These are phyloP conservation scores for Bruguiera hainesii DNA, from an alignment of 441 rosid species.

Conservation along the genomic window DNA sequence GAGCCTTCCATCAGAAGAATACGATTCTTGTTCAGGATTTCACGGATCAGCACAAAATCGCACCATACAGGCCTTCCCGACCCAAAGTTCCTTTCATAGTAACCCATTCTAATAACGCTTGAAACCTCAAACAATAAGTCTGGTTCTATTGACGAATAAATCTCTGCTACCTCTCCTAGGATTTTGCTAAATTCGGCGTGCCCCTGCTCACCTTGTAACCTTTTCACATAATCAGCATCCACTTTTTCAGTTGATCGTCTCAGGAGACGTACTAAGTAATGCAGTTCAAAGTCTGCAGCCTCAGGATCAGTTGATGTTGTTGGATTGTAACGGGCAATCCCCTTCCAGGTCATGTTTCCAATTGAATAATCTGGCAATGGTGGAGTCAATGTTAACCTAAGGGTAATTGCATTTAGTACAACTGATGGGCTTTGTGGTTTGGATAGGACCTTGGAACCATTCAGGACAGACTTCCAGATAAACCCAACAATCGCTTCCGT, in stretches of 20 bases:
- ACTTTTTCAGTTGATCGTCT: not conserved
- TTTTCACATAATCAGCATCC: not conserved
- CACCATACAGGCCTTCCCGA: not conserved
- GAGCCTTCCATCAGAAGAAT: not conserved
- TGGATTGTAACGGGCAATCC: not conserved
- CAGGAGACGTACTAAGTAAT: not conserved
- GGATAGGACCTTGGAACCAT: constrained; percentile 21
- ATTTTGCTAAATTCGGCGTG: not conserved
- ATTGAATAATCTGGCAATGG: constrained; percentile 19
- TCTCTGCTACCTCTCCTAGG: not conserved
- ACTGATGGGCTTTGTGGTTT: constrained; percentile 18
- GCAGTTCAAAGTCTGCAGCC: not conserved
- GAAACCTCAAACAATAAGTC: not conserved
- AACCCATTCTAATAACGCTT: not conserved
- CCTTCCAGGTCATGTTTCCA: constrained; percentile 18
- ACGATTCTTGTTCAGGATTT: not conserved
- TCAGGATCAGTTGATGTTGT: not conserved
- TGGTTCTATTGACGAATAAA: not conserved
- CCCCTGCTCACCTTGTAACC: not conserved
- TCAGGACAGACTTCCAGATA: constrained; percentile 28
- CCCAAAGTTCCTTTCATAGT: not conserved
- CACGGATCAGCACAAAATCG: not conserved
- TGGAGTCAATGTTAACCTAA: constrained; percentile 18
- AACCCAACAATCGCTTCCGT: constrained; percentile 28
- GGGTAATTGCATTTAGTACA: constrained; percentile 13